Conservation (phyloP, 192 early-diverging fungal genomes). For the Geosiphon pyriformis region DNA sequence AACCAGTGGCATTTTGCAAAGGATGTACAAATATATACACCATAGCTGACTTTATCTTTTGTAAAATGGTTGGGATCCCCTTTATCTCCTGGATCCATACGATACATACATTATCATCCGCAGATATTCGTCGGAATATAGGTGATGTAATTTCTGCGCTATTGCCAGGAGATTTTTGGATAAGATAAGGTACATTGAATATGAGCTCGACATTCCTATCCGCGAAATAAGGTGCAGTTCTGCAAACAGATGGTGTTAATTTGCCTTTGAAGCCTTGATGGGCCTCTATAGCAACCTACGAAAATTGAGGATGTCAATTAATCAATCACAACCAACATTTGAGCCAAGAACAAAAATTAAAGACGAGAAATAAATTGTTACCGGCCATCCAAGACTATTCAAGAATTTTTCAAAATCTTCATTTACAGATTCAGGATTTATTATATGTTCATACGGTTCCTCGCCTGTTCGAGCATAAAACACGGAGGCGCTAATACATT, state of each 20-base stretch:
- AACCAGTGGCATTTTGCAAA: constrained; percentile 47
- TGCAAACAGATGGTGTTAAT: constrained; percentile 44
- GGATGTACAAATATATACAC: constrained; percentile 69
- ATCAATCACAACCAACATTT: no score
- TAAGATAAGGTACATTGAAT: constrained; percentile 65
- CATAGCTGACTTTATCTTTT: constrained; percentile 36
- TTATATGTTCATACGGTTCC: constrained; percentile 44
- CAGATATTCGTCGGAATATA: constrained; percentile 35
- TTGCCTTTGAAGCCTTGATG: constrained; percentile 66
- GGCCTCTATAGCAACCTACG: constrained; percentile 44
- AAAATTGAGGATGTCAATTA: no score
- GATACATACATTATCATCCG: constrained; percentile 62
- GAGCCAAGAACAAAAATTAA: no score
- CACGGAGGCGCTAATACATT: constrained; percentile 61
- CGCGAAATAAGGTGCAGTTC: constrained; percentile 66
- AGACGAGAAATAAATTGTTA: no score
- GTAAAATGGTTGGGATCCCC: constrained; percentile 35
- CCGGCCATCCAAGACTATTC: constrained; percentile 67
- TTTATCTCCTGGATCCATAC: constrained; percentile 70
- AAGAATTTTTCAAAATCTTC: constrained; percentile 67
- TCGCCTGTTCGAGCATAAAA: constrained; percentile 57
- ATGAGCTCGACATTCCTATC: constrained; percentile 61
- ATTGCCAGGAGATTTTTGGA: constrained; percentile 26
- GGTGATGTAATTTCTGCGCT: constrained; percentile 35
- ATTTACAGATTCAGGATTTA: constrained; percentile 41